A percentile compares a stretch with the other conserved stretches of the same genome.
phyloP scores from a whole-genome alignment of 1,284 basidiomycete species.

The Naganishia sp. region DNA sequence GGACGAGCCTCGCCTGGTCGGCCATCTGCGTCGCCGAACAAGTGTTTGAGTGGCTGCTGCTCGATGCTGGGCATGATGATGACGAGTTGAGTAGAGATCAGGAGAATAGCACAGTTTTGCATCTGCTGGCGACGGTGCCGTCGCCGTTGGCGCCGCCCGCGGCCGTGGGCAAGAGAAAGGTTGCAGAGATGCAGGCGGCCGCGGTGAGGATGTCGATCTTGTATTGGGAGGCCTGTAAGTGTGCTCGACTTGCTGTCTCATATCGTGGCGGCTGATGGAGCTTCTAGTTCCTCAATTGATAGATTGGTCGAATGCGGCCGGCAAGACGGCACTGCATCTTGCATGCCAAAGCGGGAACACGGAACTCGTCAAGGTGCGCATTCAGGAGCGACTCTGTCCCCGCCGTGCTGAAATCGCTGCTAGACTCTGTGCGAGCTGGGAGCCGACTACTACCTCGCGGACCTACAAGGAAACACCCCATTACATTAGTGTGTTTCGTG shows the following conservation, averaged over 20 bases:
- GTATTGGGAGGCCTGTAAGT: slow-evolving; percentile 71
- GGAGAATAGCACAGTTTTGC: slow-evolving; percentile 85
- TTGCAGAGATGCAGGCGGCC: slow-evolving; percentile 63
- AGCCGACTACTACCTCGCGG: slow-evolving; percentile 82
- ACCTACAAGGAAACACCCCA: slow-evolving; percentile 87
- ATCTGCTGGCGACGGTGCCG: slow-evolving; percentile 76
- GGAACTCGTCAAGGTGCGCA: slow-evolving; percentile 71
- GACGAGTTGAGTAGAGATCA: slow-evolving; percentile 82
- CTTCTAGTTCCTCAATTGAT: slow-evolving; percentile 65
- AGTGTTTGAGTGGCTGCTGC: slow-evolving; percentile 81
- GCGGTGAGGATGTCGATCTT: slow-evolving; percentile 74
- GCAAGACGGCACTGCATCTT: slow-evolving; percentile 85
- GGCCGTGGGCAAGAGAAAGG: slow-evolving; percentile 8
- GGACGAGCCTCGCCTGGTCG: slow-evolving; percentile 85
- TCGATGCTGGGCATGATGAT: slow-evolving; percentile 82
- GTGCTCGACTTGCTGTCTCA: slow-evolving; percentile 28
- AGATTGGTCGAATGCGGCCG: slow-evolving; percentile 85
- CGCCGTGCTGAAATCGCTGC: slow-evolving; percentile 7
- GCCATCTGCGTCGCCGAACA: slow-evolving; percentile 80
- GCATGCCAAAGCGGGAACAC: slow-evolving; percentile 86
- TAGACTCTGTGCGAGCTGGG: slow-evolving; percentile 85
- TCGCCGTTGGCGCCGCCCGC: slow-evolving; percentile 54
- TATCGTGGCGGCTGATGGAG: slow-evolving; percentile 19
- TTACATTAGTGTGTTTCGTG: slow-evolving; percentile 75
- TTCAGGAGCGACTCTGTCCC: not conserved